These are phyloP conservation scores for Fusarium pseudograminearum DNA, from an alignment of 2,329 filamentous ascomycete genomes.

Conservation along the genomic window DNA sequence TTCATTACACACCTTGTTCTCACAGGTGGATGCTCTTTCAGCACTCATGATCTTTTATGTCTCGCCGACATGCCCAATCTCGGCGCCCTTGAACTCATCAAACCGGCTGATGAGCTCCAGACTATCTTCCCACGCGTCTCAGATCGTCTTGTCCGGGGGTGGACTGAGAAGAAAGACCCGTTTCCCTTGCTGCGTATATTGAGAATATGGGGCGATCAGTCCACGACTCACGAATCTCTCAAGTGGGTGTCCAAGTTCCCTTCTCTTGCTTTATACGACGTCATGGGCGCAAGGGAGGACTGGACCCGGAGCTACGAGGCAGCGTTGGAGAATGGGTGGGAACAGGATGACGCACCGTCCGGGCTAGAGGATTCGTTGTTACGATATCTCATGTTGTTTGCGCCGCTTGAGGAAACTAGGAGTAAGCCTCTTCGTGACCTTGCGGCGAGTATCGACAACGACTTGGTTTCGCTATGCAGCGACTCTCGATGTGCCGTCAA, in stretches of 20 bases:
- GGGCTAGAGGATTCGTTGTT: conserved; percentile 51
- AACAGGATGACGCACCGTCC: conserved; percentile 43
- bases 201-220: conserved; percentile 58
- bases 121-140: conserved; percentile 54
- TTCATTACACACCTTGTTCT: conserved; percentile 59
- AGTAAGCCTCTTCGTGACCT: conserved; percentile 44
- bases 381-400: conserved; percentile 53
- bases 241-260: conserved; percentile 58
- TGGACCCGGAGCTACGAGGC: conserved; percentile 50
- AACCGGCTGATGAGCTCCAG: conserved; percentile 50
- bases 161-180: conserved; percentile 56
- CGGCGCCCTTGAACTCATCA: conserved; percentile 61
- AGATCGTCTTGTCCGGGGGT: conserved; percentile 61
- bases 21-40: conserved; percentile 53
- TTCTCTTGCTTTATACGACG: conserved; percentile 59
- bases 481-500: conserved; percentile 52
- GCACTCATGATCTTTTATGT: conserved; percentile 55
- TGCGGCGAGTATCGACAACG: conserved; percentile 52
- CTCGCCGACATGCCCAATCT: conserved; percentile 60
- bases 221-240: conserved; percentile 57
- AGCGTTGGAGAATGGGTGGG: conserved; percentile 52
- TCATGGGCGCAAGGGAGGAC: conserved; percentile 52
- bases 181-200: conserved; percentile 63
- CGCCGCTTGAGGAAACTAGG: conserved; percentile 46
- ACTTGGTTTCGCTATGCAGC: conserved; percentile 51